These are phyloP conservation scores for Pistacia vera DNA, from an alignment of 345 rosid species.

Conservation along the genomic window DNA sequence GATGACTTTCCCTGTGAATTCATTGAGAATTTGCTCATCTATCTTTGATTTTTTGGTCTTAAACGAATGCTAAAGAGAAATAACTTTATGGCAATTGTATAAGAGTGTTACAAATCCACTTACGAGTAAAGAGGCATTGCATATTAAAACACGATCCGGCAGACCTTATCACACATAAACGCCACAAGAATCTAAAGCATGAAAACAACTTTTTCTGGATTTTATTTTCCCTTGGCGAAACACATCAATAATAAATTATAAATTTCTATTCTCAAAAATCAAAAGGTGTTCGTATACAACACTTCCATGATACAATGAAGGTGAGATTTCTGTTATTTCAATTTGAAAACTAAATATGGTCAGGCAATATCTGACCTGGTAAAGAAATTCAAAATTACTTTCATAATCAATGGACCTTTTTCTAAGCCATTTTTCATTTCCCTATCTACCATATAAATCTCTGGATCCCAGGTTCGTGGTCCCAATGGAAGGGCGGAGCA, in stretches of 20 bases:
- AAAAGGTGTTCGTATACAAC: not conserved
- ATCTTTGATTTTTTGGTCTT: no score
- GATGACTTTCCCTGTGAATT: no score
- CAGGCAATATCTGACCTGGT: not conserved
- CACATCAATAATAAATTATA: not conserved
- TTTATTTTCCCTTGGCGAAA: not conserved
- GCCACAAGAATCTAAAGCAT: no score
- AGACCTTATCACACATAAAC: no score
- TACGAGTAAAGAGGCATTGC: no score
- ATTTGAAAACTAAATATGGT: not conserved
- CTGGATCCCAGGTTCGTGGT: constrained; percentile 81
- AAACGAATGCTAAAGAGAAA: not conserved
- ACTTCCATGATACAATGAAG: not conserved
- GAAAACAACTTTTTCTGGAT: not conserved
- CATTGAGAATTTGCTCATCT: no score
- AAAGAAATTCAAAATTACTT: not conserved
- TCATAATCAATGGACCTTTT: not conserved
- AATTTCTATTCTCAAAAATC: not conserved
- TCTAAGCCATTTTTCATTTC: not conserved
- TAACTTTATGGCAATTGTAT: not conserved
- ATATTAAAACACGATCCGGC: not conserved
- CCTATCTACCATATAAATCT: constrained; percentile 88
- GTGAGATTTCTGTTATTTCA: not conserved
- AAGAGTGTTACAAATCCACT: no score
- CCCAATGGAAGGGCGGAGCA: constrained; percentile 83